Base-by-base conservation (phyloP, 495 filamentous ascomycete genomes). In the Penicillium longicatenatum region DNA sequence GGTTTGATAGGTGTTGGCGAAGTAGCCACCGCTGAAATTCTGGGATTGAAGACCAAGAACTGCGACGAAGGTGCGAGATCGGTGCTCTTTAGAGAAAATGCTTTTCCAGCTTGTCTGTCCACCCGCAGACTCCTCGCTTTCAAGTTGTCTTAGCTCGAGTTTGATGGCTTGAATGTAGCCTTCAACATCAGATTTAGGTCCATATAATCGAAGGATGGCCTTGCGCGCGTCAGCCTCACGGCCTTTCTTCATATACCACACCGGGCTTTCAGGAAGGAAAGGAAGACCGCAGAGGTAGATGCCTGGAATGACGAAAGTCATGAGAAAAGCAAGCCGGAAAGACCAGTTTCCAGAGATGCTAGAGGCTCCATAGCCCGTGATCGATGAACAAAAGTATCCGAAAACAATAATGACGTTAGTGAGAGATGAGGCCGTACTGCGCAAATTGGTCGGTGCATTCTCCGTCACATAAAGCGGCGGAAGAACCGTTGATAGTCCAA, bases 371-470 rank as follows among this genome's bases (percentile, higher is more conserved):
- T 60, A 60, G 33, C 51, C 57, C 14, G 57, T 60, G 16, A 60
- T 49, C 1, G 57, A 60, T 2, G 57, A 21, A 5, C 57, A 60
- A 39, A 60, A 60, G 4, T 45, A 22, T 10, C 57, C 57, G 11
- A 60, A 60, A 8, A 60, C 57, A 51, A 60, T 60, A n/a, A 60
- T 42, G 35, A 60, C 51, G 45, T 60, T 60, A 45, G 57, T 60
- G 2, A 60, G 35, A 30, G 57, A 60, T 17, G 57, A 60, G 4
- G 52, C 51, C 6, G 39, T 55, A 24, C 51, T 54, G 52, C 57
- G 57, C 24, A 60, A 51, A n/a, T 54, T 14, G 7, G 51, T 50
- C 1, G 57, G 57, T 55, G 57, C 57, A 50, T 60, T 60, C 46
- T 60, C 57, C 12, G 57, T 60, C 21, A 60, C 57, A 12, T 60